phyloP scores from a whole-genome alignment of 2,329 filamentous ascomycete species.

The Torrubiella hemipterigena region DNA sequence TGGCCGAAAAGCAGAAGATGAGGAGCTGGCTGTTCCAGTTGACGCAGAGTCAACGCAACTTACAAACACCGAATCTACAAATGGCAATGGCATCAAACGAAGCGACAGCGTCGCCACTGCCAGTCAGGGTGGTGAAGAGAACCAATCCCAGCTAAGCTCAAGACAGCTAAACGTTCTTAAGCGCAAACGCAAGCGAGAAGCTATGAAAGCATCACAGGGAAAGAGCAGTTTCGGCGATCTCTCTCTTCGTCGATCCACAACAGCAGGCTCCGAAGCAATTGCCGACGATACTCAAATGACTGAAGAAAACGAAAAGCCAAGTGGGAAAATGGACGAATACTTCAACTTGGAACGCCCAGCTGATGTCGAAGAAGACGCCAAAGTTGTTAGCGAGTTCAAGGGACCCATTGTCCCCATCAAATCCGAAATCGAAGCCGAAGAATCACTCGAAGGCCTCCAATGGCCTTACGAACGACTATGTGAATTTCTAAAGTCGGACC shows the following conservation, averaged over 20 bases:
- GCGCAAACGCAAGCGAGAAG: slow-evolving; percentile 81
- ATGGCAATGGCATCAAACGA: slow-evolving; percentile 19
- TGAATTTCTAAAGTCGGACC: slow-evolving; percentile 84
- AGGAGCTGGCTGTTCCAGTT: slow-evolving; percentile 52
- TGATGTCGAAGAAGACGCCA: slow-evolving; percentile 76
- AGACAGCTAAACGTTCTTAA: slow-evolving; percentile 91
- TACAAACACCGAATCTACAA: slow-evolving; percentile 24
- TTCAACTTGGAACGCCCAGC: slow-evolving; percentile 75
- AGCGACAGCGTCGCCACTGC: slow-evolving; percentile 25
- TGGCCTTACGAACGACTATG: slow-evolving; percentile 94
- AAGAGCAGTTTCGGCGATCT: slow-evolving; percentile 87
- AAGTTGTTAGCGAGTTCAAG: slow-evolving; percentile 93
- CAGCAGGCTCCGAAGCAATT: slow-evolving; percentile 47
- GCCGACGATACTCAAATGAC: slow-evolving; percentile 45
- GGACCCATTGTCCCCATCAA: slow-evolving; percentile 71
- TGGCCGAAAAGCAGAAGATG: slow-evolving; percentile 75
- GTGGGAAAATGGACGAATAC: slow-evolving; percentile 64
- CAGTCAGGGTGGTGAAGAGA: slow-evolving; percentile 35
- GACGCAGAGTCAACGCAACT: slow-evolving; percentile 30
- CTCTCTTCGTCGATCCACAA: slow-evolving; percentile 52
- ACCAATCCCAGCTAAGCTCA: slow-evolving; percentile 66
- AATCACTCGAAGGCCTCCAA: slow-evolving; percentile 64
- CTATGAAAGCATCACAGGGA: slow-evolving; percentile 72
- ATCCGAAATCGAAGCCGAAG: slow-evolving; percentile 69
- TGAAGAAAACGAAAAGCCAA: slow-evolving; percentile 43